These are phyloP conservation scores for Teratosphaeria zuluensis DNA, from an alignment of 2,329 filamentous ascomycete genomes.

Conservation along the genomic window DNA sequence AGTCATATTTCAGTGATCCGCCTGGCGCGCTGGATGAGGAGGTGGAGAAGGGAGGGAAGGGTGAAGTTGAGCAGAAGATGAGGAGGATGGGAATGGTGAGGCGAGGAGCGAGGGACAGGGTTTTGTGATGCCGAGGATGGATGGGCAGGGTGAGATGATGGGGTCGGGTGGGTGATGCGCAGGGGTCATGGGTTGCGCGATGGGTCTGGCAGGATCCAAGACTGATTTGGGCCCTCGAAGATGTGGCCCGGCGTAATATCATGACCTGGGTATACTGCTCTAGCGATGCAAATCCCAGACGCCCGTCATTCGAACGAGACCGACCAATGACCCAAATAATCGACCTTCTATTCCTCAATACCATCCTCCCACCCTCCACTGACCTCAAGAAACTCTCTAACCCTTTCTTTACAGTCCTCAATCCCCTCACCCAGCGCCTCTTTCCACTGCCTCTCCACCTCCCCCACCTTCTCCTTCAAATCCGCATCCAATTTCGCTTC, in stretches of 20 bases:
- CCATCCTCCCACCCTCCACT: conserved; percentile 82
- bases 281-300: too few relatives aligned
- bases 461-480: conserved; percentile 82
- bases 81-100: neutral
- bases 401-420: conserved; percentile 60
- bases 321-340: neutral
- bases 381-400: conserved; percentile 62
- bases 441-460: conserved; percentile 85
- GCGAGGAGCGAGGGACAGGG: neutral
- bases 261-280: too few relatives aligned
- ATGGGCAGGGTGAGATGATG: neutral
- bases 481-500: conserved; percentile 67
- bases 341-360: conserved; percentile 16
- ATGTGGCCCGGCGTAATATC: too few relatives aligned
- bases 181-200: too few relatives aligned
- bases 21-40: neutral
- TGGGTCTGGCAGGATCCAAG: neutral
- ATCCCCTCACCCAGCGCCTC: conserved; percentile 75
- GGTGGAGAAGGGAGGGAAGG: neutral
- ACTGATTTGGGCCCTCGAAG: too few relatives aligned
- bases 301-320: too few relatives aligned
- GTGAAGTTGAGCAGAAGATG: neutral
- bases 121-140: neutral
- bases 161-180: neutral
- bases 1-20: neutral